Conservation (phyloP, 139 green algal species). For the Gonium pectorale region DNA sequence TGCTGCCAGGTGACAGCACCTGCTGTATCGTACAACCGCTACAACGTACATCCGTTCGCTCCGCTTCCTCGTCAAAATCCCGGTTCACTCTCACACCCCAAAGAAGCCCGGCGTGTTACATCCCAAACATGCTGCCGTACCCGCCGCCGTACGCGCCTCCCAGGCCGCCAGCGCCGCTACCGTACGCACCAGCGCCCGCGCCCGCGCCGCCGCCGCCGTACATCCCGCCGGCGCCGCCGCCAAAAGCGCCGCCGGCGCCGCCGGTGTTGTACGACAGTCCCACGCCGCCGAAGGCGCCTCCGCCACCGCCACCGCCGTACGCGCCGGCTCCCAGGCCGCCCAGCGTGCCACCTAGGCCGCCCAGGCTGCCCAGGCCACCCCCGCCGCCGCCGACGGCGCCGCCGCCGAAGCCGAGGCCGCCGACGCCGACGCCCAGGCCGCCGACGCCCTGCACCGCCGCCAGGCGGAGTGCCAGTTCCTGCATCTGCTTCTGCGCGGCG, state of each 20-base stretch:
- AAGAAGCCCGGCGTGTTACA: too few species aligned
- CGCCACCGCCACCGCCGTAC: not conserved
- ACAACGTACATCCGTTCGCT: too few species aligned
- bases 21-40: too few species aligned
- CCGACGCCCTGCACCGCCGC: not conserved
- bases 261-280: too few species aligned
- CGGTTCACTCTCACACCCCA: too few species aligned
- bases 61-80: too few species aligned
- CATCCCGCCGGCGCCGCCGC: not conserved
- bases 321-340: not conserved
- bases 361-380: not conserved
- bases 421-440: not conserved
- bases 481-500: conserved; percentile 53
- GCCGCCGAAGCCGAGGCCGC: not conserved
- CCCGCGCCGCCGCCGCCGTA: not conserved
- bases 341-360: not conserved
- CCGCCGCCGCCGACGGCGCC: not conserved
- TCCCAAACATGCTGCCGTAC: conserved; percentile 6
- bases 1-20: too few species aligned
- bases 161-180: not conserved
- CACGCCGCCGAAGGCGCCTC: not conserved
- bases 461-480: conserved; percentile 28
- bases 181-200: too few species aligned
- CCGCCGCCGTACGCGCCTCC: not conserved
- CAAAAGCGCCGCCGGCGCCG: not conserved